These are phyloP conservation scores for Aspergillus vadensis DNA, from an alignment of 2,329 filamentous ascomycete genomes.

Conservation along the genomic window DNA sequence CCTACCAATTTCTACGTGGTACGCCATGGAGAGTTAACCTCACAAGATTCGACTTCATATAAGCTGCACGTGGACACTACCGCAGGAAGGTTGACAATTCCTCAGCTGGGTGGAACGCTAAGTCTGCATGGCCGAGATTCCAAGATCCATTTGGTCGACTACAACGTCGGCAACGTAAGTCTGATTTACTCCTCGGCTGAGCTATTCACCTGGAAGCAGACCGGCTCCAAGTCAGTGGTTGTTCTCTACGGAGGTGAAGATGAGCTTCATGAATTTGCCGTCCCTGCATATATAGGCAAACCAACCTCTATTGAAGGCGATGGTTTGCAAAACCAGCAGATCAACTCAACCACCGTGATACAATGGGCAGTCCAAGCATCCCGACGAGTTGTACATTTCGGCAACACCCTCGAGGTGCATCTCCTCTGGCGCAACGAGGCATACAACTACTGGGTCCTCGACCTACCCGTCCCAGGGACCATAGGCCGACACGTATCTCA, in stretches of 20 bases:
- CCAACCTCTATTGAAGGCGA: slow-evolving; percentile 15
- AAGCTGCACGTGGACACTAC: background rate
- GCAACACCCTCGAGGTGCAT: slow-evolving; percentile 24
- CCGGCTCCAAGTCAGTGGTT: slow-evolving; percentile 17
- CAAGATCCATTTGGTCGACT: slow-evolving; percentile 34
- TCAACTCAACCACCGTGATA: slow-evolving; percentile 12
- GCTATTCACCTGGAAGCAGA: slow-evolving; percentile 23
- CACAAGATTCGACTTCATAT: background rate
- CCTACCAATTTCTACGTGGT: slow-evolving; percentile 6
- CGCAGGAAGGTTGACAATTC: slow-evolving; percentile 3
- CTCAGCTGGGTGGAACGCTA: background rate
- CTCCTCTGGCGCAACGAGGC: slow-evolving; percentile 34
- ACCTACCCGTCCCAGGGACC: slow-evolving; percentile 23
- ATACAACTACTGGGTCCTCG: slow-evolving; percentile 35
- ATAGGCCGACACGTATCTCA: slow-evolving; percentile 26
- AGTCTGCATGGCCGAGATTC: slow-evolving; percentile 19
- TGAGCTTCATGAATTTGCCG: slow-evolving; percentile 32
- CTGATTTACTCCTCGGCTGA: slow-evolving; percentile 37
- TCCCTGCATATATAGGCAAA: slow-evolving; percentile 20
- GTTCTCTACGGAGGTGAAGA: slow-evolving; percentile 32
- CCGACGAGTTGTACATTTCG: slow-evolving; percentile 24
- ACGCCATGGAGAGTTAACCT: slow-evolving; percentile 22
- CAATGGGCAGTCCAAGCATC: slow-evolving; percentile 17
- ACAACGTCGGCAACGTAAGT: slow-evolving; percentile 28
- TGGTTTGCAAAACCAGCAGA: background rate